phyloP scores from a whole-genome alignment of 345 rosid species.

The Aurinia saxatilis region DNA sequence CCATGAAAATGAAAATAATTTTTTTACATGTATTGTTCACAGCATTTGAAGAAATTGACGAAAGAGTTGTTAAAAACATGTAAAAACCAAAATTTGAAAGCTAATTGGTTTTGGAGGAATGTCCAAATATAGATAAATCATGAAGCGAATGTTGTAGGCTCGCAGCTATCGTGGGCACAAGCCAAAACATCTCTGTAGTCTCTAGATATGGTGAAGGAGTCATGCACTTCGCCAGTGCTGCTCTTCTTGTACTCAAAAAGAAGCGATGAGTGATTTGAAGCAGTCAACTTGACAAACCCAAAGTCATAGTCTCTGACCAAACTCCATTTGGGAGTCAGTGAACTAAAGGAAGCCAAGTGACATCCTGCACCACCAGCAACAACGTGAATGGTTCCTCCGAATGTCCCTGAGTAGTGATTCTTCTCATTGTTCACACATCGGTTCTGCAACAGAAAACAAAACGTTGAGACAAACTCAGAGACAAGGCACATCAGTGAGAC shows the following conservation, averaged over 20 bases:
- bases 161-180: slow-evolving; percentile 73
- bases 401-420: slow-evolving; percentile 51
- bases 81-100: neutral
- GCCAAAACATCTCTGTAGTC: slow-evolving; percentile 79
- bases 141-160: slow-evolving; percentile 52
- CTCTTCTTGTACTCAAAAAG: slow-evolving; percentile 89
- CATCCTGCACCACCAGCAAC: slow-evolving; percentile 89
- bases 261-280: slow-evolving; percentile 66
- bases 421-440: slow-evolving; percentile 52
- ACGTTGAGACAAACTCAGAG: neutral
- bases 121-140: slow-evolving; percentile 14
- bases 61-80: neutral
- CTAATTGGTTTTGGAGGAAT: neutral
- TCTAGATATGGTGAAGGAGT: slow-evolving; percentile 77
- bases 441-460: slow-evolving; percentile 42
- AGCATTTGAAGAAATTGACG: neutral
- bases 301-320: slow-evolving; percentile 60
- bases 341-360: slow-evolving; percentile 55
- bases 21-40: neutral
- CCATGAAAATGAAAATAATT: neutral
- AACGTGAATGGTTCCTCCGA: slow-evolving; percentile 74
- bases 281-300: slow-evolving; percentile 81
- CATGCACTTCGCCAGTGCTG: slow-evolving; percentile 60
- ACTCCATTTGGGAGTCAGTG: slow-evolving; percentile 58
- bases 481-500: neutral